phyloP scores from a whole-genome alignment of 169 alveolate species.

The Cryptosporidium parvum region DNA sequence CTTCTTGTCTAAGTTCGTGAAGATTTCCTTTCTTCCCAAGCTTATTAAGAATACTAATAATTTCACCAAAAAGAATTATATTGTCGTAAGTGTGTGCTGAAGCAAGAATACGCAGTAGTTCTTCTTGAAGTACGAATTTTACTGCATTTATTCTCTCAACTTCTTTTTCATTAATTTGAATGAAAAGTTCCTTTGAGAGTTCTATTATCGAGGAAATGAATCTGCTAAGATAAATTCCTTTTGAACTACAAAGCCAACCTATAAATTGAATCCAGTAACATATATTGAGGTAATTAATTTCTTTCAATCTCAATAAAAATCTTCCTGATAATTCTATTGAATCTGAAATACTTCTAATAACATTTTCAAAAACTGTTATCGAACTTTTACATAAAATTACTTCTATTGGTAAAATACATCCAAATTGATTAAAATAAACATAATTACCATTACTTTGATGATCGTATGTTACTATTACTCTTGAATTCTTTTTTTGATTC shows the following conservation, averaged over 20 bases:
- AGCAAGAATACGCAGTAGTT: slow-evolving; percentile 45
- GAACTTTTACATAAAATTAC: slow-evolving; percentile 11
- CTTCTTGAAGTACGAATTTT: slow-evolving; percentile 39
- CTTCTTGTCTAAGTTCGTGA: slow-evolving; percentile 48
- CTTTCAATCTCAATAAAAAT: background rate
- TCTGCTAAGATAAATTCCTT: slow-evolving; percentile 10
- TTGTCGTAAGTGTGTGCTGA: slow-evolving; percentile 14
- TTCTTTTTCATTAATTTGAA: background rate
- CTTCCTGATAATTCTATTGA: slow-evolving; percentile 33
- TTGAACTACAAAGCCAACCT: slow-evolving; percentile 37
- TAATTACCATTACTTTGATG: slow-evolving; percentile 17
- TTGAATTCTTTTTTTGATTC: background rate
- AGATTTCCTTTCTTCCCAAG: slow-evolving; percentile 31
- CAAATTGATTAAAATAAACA: slow-evolving; percentile 34
- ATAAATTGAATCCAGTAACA: slow-evolving; percentile 58
- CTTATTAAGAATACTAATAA: slow-evolving; percentile 16
- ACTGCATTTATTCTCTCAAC: slow-evolving; percentile 29
- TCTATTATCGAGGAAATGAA: slow-evolving; percentile 27
- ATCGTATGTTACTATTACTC: background rate
- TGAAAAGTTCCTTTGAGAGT: background rate
- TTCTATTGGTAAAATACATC: slow-evolving; percentile 52
- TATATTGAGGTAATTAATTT: background rate
- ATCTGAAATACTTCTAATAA: slow-evolving; percentile 1
- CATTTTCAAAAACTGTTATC: slow-evolving; percentile 28
- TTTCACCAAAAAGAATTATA: slow-evolving; percentile 33